Evolutionary conservation across 2,329 filamentous ascomycete species (phyloP), one percentile per base, ranked within the genome.

Genomic region (Coniella vitis): DNA sequence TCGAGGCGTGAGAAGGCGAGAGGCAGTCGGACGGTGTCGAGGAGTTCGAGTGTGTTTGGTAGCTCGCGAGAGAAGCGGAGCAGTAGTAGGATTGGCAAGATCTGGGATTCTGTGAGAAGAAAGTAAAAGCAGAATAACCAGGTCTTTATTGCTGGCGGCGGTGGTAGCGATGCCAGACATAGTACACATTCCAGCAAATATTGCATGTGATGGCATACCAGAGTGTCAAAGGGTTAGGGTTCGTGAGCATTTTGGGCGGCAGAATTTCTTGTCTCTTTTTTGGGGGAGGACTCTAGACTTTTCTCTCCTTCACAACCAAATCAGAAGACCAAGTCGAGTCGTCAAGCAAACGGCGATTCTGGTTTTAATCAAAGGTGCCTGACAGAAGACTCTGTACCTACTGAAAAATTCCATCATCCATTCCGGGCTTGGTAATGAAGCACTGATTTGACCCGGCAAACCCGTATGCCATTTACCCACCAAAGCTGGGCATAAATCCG

Each of bases 81-180:
- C 3, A 40, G 49, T 16, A 47, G 51, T 10, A 20, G 44, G 31
- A 25, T 53, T 29, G 45, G 43, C 25, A 47, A 38, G 20, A 35
- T 47, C 31, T 47, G 45, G 45, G 37, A 35, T 10, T 35, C 45
- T 4, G n/a, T 40, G 4, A 34, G 36, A 7, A 40, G 40, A 35
- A 47, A 29, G 29, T 47, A 31, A 39, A 19, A 17, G 7, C 13
- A 12, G 9, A n/a, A n/a, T 29, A 10, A 5, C 10, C 25, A 5
- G 25, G 10, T 29, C 10, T 29, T 10, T 5, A 5, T 29, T 29
- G 25, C 25, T 29, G 25, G 10, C 25, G 25, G 10, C 10, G 25
- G 10, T 29, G 25, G 10, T 29, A 29, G 25, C 10, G 25, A 29
- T 29, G 25, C 5, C 10, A 10, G 10, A 5, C 5, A 29, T 29